Base-by-base conservation (phyloP, 2,329 filamentous ascomycete species). In the Thelonectria blattea region DNA sequence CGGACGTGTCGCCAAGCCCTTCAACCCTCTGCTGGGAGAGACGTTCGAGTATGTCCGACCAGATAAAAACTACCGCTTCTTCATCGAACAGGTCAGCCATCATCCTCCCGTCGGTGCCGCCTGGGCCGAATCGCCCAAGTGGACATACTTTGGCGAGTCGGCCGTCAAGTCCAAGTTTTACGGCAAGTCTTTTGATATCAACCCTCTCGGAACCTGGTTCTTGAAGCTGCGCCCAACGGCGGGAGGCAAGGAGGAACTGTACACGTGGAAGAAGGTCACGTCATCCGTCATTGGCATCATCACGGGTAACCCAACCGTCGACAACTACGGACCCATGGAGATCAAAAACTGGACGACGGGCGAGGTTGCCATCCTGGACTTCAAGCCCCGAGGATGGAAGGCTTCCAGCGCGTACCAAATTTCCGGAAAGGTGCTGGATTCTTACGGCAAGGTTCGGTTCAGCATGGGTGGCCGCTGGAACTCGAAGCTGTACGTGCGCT, bases 181-280 rank as follows among this genome's bases (percentile, higher is more conserved):
- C 72, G 95, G 95, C 68, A 96, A 94, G 74, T 97, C 93, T 0
- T 98, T 99, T 73, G 95, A 99, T 70, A 93, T 98, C 76, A 96
- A 97, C 72, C 93, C 92, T 3, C 85, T 98, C 10, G 95, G 95
- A 34, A 99, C 95, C 8, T 99, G 95, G 95, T 99, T 98, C 80
- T 80, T 98, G 61, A 91, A 85, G 71, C 82, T 99, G 27, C 89
- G 92, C 1, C 92, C 93, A 0, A 85, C 84, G 1, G 82, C 86
- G 3, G 92, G 90, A 3, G 90, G 88, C 10, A 89, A 90, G 69
- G 88, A 91, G 65, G 95, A 99, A 68, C 81, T 97, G 2, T 99
- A 96, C 77, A 97, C 94, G 0, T 99, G 95, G 95, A 98, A 97
- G 79, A 99, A 99, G 79, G 93, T 97, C 17, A 98, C 93, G 1